Base-by-base conservation (phyloP, 352 stramenopile species). In the Phytophthora multivora region DNA sequence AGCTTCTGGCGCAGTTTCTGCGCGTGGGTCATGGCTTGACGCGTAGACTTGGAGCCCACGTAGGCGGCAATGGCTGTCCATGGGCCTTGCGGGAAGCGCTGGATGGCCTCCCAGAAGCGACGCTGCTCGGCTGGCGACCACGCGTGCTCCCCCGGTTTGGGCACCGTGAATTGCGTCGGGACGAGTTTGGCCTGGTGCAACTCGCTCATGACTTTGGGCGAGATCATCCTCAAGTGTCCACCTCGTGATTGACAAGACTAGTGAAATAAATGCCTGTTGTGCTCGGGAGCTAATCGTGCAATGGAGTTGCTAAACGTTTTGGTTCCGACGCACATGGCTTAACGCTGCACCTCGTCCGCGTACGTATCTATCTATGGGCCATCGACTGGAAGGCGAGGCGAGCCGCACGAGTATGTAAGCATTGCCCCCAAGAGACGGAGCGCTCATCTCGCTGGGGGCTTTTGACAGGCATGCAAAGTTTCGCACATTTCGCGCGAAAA, bases 1-100 rank as follows among this genome's bases (percentile, higher is more conserved):
- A 89, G 75, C 51, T 89, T 89, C 69, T 88, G 78, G 3, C 80
- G 75, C 36, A 88, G 69, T 63, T 89, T 89, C 59, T 89, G 80
- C 54, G 75, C 80, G 49, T 88, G 77, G 4, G 80, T 89, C 76
- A 88, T 86, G 12, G 80, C 79, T 65, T 89, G 80, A 31, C 80
- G 80, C 9, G 78, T 87, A 1, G 77, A 85, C 31, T 83, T 83
- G 52, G 80, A 84, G 50, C 77, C 75, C 31, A 89, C 69, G 59
- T 83, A 84, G 46, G 63, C 76, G 23, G 79, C 79, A 53, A 89
- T 86, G 31, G 70, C 72, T 15, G 79, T 86, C 79, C 79, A 89
- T 8, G 79, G 79, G 0, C 79, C 79, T 38, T 87, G 77, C 19
- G 79, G 79, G 55, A 87, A 87, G 18, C 67, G 62, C 46, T 83